Conservation (phyloP, 2,329 filamentous ascomycete species). For the Exophiala oligosperma region DNA sequence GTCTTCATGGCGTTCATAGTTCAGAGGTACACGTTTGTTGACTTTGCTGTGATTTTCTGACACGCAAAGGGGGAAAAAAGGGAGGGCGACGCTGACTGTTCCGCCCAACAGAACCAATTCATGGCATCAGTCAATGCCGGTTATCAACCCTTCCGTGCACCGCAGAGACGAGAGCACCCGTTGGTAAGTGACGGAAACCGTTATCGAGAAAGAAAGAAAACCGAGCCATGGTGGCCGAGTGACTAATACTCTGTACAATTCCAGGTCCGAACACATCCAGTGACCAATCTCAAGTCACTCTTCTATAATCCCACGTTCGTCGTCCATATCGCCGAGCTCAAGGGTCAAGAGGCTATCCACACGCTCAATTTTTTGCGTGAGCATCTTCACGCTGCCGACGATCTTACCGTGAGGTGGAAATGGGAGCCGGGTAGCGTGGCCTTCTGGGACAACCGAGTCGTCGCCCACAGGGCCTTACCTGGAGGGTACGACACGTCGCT, state of each 20-base stretch:
- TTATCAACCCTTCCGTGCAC: slow-evolving; percentile 23
- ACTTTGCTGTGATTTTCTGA: neutral
- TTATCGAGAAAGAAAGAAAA: neutral
- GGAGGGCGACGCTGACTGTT: neutral
- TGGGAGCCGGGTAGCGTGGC: slow-evolving; percentile 25
- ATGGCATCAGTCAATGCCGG: slow-evolving; percentile 26
- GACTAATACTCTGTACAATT: neutral
- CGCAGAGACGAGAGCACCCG: slow-evolving; percentile 25
- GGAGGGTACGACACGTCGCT: slow-evolving; percentile 26
- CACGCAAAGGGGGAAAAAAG: neutral
- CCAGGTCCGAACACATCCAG: slow-evolving; percentile 30
- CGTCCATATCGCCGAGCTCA: slow-evolving; percentile 27
- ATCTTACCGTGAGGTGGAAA: slow-evolving; percentile 25
- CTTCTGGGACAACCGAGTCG: slow-evolving; percentile 29
- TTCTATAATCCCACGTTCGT: slow-evolving; percentile 29
- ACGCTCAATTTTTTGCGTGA: slow-evolving; percentile 28
- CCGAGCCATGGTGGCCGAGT: neutral
- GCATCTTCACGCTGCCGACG: slow-evolving; percentile 26
- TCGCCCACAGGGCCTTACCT: slow-evolving; percentile 27
- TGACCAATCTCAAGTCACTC: slow-evolving; percentile 28
- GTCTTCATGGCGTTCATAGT: slow-evolving; percentile 27
- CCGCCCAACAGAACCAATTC: slow-evolving; percentile 8
- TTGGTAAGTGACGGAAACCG: slow-evolving; percentile 11
- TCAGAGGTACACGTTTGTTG: slow-evolving; percentile 19
- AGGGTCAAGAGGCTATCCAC: slow-evolving; percentile 26